Evolutionary conservation across 2,329 filamentous ascomycete species (phyloP), one percentile per base, ranked within the genome.

Genomic region (Akanthomyces lecanii): DNA sequence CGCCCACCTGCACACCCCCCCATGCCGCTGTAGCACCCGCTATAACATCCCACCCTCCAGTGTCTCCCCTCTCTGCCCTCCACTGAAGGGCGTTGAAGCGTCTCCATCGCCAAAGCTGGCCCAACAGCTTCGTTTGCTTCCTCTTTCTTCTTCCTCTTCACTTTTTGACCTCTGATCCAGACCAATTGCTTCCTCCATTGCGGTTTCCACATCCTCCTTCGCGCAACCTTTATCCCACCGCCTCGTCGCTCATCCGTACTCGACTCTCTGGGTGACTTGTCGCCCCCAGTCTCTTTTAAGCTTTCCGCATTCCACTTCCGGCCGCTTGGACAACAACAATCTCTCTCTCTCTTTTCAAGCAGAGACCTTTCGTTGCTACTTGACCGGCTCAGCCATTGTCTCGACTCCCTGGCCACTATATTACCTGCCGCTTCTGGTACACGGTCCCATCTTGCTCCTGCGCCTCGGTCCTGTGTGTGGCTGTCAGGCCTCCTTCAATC

Each of bases 321-420:
- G 55, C 44, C 28, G 53, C 40, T 38, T 56, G 21, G 55, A 58
- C 40, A 57, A 57, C 54, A 57, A 57, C 38, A 23, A 25, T 48
- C 25, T 45, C 53, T 45, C 18, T 33, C 21, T 54, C 30, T 28
- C 38, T 54, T 33, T 40, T 30, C 21, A 8, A 36, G 8, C 33
- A 36, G 7, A 36, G 10, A 36, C 5, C 33, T n/a, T 14, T 36
- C 18, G 8, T 36, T 25, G 30, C 30, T 36, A 36, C 47, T n/a
- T 11, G 45, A 14, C 11, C 12, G 47, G 30, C 45, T 50, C 5
- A 10, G 1, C 47, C 25, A 14, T 30, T 50, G 47, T 50, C 47
- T 50, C n/a, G 23, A 25, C 11, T 7, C n/a, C 5, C 21, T 25
- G 3, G 21, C 21, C 10, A n/a, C 45, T 23, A 16, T 33, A 28